Evolutionary conservation across 1,284 basidiomycete species (phyloP).

Genomic region (Boletus hoseneyae): DNA sequence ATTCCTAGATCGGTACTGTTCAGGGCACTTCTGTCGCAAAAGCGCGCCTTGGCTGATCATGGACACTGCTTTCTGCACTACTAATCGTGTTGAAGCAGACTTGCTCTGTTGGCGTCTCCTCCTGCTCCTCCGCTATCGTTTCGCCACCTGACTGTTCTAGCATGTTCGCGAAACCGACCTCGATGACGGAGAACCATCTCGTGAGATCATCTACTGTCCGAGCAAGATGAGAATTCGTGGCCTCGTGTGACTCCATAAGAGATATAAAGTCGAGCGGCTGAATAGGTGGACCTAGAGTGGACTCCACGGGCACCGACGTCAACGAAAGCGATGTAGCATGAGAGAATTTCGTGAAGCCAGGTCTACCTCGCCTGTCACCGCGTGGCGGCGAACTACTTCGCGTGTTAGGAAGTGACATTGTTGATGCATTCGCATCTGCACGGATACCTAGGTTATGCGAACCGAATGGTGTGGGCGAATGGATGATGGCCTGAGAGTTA

Average conservation of each 20-base stretch:
- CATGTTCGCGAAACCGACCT: conserved; percentile 64
- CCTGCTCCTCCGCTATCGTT: conserved; percentile 59
- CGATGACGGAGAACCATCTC: conserved; percentile 78
- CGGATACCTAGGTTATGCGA: conserved; percentile 31
- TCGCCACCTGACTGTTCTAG: conserved; percentile 49
- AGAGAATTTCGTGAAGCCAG: conserved; percentile 25
- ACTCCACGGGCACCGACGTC: conserved; percentile 31
- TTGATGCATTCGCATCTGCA: conserved; percentile 29
- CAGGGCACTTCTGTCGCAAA: conserved; percentile 18
- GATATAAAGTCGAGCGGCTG: conserved; percentile 65
- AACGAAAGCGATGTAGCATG: conserved; percentile 31
- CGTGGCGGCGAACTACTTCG: conserved; percentile 39
- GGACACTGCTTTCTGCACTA: conserved; percentile 9
- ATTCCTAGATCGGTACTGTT: conserved; percentile 7
- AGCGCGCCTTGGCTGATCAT: conserved; percentile 13
- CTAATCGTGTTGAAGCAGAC: conserved; percentile 16
- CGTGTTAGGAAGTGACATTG: conserved; percentile 39
- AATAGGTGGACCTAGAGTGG: conserved; percentile 42
- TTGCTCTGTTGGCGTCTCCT: conserved; percentile 33
- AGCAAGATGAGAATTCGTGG: conserved; percentile 70
- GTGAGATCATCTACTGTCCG: conserved; percentile 77
- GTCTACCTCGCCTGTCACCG: conserved; percentile 27
- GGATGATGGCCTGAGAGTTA: conserved; percentile 41
- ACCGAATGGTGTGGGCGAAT: conserved; percentile 41
- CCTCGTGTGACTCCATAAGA: conserved; percentile 58